These are phyloP conservation scores for Arthromyces matolae DNA, from an alignment of 768 basidiomycete genomes.

Conservation along the genomic window DNA sequence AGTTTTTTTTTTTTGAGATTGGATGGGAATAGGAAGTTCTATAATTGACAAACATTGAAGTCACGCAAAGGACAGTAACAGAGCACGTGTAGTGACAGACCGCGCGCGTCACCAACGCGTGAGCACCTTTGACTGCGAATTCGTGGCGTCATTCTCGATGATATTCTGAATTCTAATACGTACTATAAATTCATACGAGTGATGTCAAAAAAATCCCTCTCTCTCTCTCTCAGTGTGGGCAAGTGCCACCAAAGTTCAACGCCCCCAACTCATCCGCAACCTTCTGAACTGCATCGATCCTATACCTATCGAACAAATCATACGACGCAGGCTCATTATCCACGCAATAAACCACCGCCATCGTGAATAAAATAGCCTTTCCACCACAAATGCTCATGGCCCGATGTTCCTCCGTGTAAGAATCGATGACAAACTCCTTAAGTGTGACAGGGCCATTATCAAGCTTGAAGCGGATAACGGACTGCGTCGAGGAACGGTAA, in stretches of 20 bases:
- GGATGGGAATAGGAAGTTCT: no score
- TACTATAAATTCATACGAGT: background rate
- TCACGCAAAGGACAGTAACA: no score
- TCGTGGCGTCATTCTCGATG: no score
- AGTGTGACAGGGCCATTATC: background rate
- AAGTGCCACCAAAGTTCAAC: slow-evolving; percentile 5
- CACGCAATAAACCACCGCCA: slow-evolving; percentile 4
- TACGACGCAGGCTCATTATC: background rate
- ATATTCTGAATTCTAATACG: background rate
- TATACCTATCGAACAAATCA: background rate
- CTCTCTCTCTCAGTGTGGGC: background rate
- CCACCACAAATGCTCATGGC: no score
- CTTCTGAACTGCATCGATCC: background rate
- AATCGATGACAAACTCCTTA: background rate
- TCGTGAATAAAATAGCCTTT: background rate
- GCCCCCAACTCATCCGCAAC: slow-evolving; percentile 6
- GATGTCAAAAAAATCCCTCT: background rate
- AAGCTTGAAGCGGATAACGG: background rate
- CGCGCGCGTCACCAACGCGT: no score
- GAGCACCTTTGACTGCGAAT: no score
- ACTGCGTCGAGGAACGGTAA: background rate
- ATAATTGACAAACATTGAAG: no score
- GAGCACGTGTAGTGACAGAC: no score
- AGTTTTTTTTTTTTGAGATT: no score
- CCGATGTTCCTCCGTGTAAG: background rate